Base-by-base conservation (phyloP, 805 yeast species). In the Candida insectalens region DNA sequence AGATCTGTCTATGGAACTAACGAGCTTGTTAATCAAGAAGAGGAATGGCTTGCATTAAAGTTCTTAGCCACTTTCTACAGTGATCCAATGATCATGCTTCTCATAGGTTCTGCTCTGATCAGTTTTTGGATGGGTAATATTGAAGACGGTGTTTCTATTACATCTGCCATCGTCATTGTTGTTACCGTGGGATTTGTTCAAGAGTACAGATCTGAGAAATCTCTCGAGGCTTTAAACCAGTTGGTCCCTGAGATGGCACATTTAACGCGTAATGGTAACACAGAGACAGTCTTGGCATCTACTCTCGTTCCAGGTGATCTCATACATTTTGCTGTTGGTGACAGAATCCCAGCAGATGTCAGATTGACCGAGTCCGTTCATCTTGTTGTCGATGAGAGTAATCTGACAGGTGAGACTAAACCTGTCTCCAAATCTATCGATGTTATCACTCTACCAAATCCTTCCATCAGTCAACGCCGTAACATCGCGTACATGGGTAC, bases 221-320 rank as follows among this genome's bases (percentile, higher is more conserved):
- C 96, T 4, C 63, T 92, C 38, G 94, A 88, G 55, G 97, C 97
- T 0, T 69, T 92, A 39, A 88, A 83, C 55, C 82, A 83, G 51
- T 69, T 92, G 46, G 96, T 92, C 6, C 99, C 99, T 2, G 96
- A 94, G n/a, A 85, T 82, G 52, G 94, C 96, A 25, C 92, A 89
- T 53, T 69, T 92, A 32, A 80, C 94, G 8, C 71, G 99, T 57
- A 77, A 74, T 47, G 88, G 87, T 9, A 69, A 74, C 39, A 74
- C 83, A 7, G 78, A 82, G 33, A 75, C 81, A n/a, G 85, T 83
- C 5, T 62, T 89, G 41, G 98, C 98, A 0, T 71, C 88, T 0
- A 71, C 73, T 28, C 69, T 92, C 39, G 99, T 92, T 16, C 97
- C 98, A 4, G 99, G 99, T 39, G 99, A 92, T 56, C 59, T 92